Conservation (phyloP, 441 rosid genomes). For the Erodium texanum region DNA sequence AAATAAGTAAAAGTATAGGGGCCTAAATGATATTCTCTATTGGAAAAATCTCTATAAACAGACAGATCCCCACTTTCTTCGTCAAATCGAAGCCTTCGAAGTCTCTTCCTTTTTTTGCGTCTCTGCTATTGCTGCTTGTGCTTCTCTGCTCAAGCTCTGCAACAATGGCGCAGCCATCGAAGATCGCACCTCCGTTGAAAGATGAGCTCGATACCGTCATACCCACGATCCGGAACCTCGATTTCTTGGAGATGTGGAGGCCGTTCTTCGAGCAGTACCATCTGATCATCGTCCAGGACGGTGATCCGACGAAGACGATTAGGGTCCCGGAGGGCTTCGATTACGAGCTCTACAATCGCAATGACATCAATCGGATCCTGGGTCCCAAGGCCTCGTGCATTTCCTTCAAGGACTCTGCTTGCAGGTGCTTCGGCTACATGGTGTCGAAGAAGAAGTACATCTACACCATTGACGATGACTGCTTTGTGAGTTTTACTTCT, state of each 20-base stretch:
- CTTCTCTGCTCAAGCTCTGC: not conserved
- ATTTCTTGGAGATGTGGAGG: conserved; percentile 96
- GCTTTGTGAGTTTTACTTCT: conserved; percentile 55
- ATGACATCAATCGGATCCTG: conserved; percentile 70
- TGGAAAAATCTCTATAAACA: not conserved
- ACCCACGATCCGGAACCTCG: conserved; percentile 50
- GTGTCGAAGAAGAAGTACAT: too few species aligned
- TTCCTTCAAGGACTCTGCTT: conserved; percentile 93
- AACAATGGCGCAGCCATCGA: conserved; percentile 50
- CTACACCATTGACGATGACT: conserved; percentile 90
- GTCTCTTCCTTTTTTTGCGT: not conserved
- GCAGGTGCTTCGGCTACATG: conserved; percentile 68
- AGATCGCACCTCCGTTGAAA: conserved; percentile 41
- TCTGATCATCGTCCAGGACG: conserved; percentile 91
- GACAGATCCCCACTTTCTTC: conserved; percentile 6
- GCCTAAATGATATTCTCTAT: not conserved
- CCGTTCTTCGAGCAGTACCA: conserved; percentile 90
- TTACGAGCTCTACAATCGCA: conserved; percentile 83
- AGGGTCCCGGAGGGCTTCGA: conserved; percentile 81
- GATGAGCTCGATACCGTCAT: conserved; percentile 40
- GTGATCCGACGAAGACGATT: conserved; percentile 77
- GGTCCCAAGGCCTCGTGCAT: conserved; percentile 94
- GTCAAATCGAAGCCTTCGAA: not conserved
- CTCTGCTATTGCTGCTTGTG: not conserved
- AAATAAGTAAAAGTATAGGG: not conserved